These are phyloP conservation scores for Gaultheria prostrata DNA, from an alignment of 148 eudicot species.

Conservation along the genomic window DNA sequence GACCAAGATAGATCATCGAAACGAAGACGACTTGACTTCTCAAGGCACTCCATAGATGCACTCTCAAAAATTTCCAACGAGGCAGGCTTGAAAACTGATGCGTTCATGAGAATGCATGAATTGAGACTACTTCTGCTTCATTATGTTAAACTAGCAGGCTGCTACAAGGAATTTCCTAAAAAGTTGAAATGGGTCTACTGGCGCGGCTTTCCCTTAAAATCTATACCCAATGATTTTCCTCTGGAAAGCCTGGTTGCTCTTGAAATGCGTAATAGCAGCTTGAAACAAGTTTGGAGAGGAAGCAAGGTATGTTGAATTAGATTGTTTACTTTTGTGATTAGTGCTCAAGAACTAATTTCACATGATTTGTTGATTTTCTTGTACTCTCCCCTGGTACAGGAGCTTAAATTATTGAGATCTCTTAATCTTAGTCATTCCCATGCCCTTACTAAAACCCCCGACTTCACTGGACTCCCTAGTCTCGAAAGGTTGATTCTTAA, in stretches of 20 bases:
- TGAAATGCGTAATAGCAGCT: conserved; percentile 5
- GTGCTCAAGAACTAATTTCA: background rate
- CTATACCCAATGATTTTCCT: conserved; percentile 11
- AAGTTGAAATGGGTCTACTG: conserved; percentile 7
- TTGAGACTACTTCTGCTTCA: conserved; percentile 10
- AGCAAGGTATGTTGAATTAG: background rate
- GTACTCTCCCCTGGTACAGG: background rate
- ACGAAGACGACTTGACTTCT: background rate
- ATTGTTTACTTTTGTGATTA: background rate
- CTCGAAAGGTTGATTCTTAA: conserved; percentile 1
- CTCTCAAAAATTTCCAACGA: background rate
- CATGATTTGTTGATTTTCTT: background rate
- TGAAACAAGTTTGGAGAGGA: conserved; percentile 10
- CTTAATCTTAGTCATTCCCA: conserved; percentile 17
- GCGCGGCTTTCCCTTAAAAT: conserved; percentile 3
- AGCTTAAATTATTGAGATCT: background rate
- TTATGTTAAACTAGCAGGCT: background rate
- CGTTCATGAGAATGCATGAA: background rate
- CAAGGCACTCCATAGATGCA: conserved; percentile 2
- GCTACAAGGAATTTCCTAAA: conserved; percentile 10
- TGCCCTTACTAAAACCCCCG: background rate
- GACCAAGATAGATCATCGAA: background rate
- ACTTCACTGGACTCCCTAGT: conserved; percentile 8
- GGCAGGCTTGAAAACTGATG: conserved; percentile 6
- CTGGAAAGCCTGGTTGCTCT: conserved; percentile 10